Base-by-base conservation (phyloP, 2,329 filamentous ascomycete genomes). In the Ascochyta pisi region DNA sequence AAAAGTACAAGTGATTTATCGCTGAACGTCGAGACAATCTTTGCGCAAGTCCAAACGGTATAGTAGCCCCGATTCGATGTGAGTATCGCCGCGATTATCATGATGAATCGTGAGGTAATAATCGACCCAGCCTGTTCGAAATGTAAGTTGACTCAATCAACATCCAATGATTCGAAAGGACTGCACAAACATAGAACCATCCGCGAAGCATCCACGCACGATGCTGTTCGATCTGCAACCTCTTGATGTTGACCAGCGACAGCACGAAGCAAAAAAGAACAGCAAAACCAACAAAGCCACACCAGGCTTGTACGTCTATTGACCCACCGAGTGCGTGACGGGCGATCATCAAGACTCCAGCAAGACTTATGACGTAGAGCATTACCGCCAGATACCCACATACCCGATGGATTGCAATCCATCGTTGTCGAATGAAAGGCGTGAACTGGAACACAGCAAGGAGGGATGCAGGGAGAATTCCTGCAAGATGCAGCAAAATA, bases 181-280 rank as follows among this genome's bases (percentile, higher is more conserved):
- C 16, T 23, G 39, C 3, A 57, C 62, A 40, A 48, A 68, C 62
- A 24, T 66, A 64, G 31, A 69, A 69, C 69, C 69, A 72, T 3
- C 65, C 67, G 23, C 67, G 57, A 2, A 68, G 57, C 66, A 68
- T 67, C 68, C 64, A 67, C 2, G 64, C 65, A 24, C 69, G 57
- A 6, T 81, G 63, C 43, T 68, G 64, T 27, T 69, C 64, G 23
- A 89, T 84, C 65, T 87, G 84, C 2, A 87, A 69, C 2, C 76
- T 74, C 67, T 83, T 86, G 69, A 88, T 81, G 59, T 86, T 86
- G 65, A 81, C 76, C 33, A 79, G 80, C 0, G 84, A 82, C 35
- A 87, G 56, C 0, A 64, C 59, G 22, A 84, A 67, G 6, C 78
- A 76, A 1, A 67, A 59, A 0, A 80, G 68, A 1, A 83, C 83